Evolutionary conservation across 805 yeast genomes (phyloP).

Genomic region (Hemisphaericaspora nanyangensis): DNA sequence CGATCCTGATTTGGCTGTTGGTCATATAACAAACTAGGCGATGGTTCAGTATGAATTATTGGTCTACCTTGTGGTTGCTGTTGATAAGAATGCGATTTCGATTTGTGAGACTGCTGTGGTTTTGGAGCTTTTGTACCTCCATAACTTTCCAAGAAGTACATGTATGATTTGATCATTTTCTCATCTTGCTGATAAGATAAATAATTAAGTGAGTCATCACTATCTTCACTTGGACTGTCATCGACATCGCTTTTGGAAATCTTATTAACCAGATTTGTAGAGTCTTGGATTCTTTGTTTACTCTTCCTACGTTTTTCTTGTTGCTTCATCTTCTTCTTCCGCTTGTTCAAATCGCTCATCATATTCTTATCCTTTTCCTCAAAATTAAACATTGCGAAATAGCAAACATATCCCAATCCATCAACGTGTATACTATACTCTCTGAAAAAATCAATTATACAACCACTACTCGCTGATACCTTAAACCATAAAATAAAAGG

Average conservation of each 20-base stretch:
- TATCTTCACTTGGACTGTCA: conserved; percentile 17
- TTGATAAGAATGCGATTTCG: conserved; percentile 2
- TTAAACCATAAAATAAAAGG: conserved; percentile 90
- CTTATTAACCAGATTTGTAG: conserved; percentile 10
- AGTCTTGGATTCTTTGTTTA: conserved; percentile 9
- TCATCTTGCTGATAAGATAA: conserved; percentile 51
- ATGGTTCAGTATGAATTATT: neutral
- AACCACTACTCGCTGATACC: conserved; percentile 66
- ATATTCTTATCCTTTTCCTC: conserved; percentile 52
- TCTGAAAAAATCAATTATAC: conserved; percentile 84
- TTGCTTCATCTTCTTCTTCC: conserved; percentile 11
- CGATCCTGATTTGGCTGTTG: neutral
- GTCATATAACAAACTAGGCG: conserved; percentile 1
- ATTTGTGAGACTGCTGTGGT: neutral
- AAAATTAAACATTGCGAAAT: conserved; percentile 87
- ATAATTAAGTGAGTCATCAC: conserved; percentile 10
- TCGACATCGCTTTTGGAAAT: conserved; percentile 14
- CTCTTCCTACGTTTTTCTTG: conserved; percentile 4
- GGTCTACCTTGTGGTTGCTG: neutral
- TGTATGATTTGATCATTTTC: conserved; percentile 88
- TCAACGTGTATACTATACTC: conserved; percentile 89
- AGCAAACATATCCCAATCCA: conserved; percentile 92
- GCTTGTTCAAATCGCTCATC: conserved; percentile 30
- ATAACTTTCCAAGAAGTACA: conserved; percentile 84
- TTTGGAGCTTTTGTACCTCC: conserved; percentile 23